Evolutionary conservation across 108 stramenopile genomes (phyloP).

Genomic region (Pseudonitzschia delicatissima): DNA sequence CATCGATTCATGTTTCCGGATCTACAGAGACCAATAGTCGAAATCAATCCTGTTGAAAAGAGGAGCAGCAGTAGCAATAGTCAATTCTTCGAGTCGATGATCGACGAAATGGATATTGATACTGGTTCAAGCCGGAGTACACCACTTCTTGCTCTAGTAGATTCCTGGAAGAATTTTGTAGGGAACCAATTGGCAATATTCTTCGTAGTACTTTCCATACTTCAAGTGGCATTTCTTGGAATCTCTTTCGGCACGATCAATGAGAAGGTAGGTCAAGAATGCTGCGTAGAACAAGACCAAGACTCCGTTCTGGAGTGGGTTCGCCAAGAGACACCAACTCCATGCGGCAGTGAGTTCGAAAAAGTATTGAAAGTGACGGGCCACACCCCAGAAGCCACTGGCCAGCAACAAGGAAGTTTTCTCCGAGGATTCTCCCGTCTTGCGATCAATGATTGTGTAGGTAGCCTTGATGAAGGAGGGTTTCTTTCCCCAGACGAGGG

Average conservation of each 20-base stretch:
- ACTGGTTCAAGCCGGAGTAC: too few relatives aligned
- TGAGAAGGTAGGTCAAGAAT: slow-evolving; percentile 90
- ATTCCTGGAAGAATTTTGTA: slow-evolving; percentile 87
- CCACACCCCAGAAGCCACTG: slow-evolving; percentile 87
- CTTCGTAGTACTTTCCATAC: slow-evolving; percentile 95
- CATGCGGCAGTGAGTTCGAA: slow-evolving; percentile 89
- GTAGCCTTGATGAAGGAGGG: slow-evolving; percentile 88
- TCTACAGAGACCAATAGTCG: too few relatives aligned
- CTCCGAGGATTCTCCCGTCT: slow-evolving; percentile 39
- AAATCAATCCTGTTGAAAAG: too few relatives aligned
- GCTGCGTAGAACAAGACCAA: slow-evolving; percentile 90
- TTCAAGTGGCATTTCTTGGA: slow-evolving; percentile 91
- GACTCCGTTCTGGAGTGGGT: slow-evolving; percentile 59
- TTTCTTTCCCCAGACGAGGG: slow-evolving; percentile 85
- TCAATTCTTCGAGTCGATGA: too few relatives aligned
- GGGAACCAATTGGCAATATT: slow-evolving; percentile 89
- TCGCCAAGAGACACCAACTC: slow-evolving; percentile 84
- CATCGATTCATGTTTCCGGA: too few relatives aligned
- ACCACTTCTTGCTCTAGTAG: too few relatives aligned
- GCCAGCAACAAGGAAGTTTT: slow-evolving; percentile 48
- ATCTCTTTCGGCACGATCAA: slow-evolving; percentile 96
- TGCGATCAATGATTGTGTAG: slow-evolving; percentile 73
- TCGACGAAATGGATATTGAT: too few relatives aligned
- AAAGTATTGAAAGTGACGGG: slow-evolving; percentile 98
- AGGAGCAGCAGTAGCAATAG: too few relatives aligned